Conservation (phyloP, 495 filamentous ascomycete species). For the Penicillium psychrofluorescens region DNA sequence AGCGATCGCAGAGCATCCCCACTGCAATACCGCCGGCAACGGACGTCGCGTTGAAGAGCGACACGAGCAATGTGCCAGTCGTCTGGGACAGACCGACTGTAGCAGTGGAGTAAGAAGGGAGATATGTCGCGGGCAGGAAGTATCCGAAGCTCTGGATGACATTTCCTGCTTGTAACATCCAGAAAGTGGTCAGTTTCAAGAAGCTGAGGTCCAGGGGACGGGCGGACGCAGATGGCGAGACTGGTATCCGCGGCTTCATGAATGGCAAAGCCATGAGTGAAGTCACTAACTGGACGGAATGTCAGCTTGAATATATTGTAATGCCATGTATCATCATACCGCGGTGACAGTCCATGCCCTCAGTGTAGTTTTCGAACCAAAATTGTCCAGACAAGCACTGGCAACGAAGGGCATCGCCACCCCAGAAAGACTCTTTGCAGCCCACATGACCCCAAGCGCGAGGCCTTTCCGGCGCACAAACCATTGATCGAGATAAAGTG, state of each 20-base stretch:
- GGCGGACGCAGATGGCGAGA: constrained; percentile 17
- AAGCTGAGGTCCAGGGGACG: constrained; percentile 43
- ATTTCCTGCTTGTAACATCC: constrained; percentile 49
- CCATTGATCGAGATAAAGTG: constrained; percentile 52
- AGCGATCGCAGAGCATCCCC: constrained; percentile 53
- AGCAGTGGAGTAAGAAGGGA: constrained; percentile 51
- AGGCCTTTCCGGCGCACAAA: constrained; percentile 46
- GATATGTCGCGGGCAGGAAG: constrained; percentile 60
- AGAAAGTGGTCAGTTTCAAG: constrained; percentile 40
- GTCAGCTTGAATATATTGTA: too few species aligned
- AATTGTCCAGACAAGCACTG: constrained; percentile 40
- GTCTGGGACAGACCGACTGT: constrained; percentile 37
- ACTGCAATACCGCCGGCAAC: constrained; percentile 52
- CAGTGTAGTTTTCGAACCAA: constrained; percentile 50
- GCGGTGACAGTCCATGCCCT: constrained; percentile 44
- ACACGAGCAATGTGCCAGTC: constrained; percentile 42
- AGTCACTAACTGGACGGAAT: constrained; percentile 25
- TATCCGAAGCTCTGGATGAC: constrained; percentile 57
- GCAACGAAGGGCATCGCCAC: constrained; percentile 48
- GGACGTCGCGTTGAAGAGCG: constrained; percentile 50
- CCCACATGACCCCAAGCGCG: constrained; percentile 50
- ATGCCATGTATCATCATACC: constrained; percentile 7
- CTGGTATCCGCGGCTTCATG: constrained; percentile 51
- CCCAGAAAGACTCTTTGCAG: constrained; percentile 42
- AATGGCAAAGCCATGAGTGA: constrained; percentile 48